Conservation (phyloP, 1,284 basidiomycete genomes). For the Amylostereum areolatum region DNA sequence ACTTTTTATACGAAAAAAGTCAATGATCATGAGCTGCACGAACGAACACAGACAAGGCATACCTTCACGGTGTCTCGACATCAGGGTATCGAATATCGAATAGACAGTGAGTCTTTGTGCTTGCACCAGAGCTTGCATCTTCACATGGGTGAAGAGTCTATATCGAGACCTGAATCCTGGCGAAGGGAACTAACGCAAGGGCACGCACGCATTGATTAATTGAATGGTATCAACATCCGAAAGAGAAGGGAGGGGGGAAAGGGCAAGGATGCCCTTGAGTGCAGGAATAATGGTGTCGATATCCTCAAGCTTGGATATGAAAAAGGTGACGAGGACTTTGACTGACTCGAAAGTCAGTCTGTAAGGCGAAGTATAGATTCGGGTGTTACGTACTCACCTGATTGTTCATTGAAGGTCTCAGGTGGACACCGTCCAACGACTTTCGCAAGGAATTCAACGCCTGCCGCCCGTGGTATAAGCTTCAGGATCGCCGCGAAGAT, state of each 20-base stretch:
- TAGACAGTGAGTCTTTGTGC: conserved; percentile 81
- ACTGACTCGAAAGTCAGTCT: conserved; percentile 38
- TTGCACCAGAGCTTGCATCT: conserved; percentile 80
- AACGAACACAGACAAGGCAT: conserved; percentile 12
- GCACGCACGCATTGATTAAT: conserved; percentile 66
- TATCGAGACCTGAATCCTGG: neutral
- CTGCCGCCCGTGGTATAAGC: conserved; percentile 38
- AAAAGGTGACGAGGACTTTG: conserved; percentile 80
- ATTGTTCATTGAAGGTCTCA: conserved; percentile 73
- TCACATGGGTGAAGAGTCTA: conserved; percentile 76
- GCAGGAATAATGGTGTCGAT: conserved; percentile 76
- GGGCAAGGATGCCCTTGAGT: conserved; percentile 64
- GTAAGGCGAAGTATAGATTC: too few species aligned
- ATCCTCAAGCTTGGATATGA: conserved; percentile 82
- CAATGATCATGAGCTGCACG: neutral
- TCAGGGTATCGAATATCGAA: conserved; percentile 74
- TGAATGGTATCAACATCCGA: conserved; percentile 66
- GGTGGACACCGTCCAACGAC: conserved; percentile 58
- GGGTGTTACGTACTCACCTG: conserved; percentile 67
- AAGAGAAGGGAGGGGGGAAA: conserved; percentile 65
- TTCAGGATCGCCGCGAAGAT: neutral
- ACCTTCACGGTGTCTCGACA: conserved; percentile 74
- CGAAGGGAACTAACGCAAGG: too few species aligned
- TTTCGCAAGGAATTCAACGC: conserved; percentile 67
- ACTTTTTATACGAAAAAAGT: conserved; percentile 31